Conservation (phyloP, 2,329 filamentous ascomycete species). For the Fusarium globosum region DNA sequence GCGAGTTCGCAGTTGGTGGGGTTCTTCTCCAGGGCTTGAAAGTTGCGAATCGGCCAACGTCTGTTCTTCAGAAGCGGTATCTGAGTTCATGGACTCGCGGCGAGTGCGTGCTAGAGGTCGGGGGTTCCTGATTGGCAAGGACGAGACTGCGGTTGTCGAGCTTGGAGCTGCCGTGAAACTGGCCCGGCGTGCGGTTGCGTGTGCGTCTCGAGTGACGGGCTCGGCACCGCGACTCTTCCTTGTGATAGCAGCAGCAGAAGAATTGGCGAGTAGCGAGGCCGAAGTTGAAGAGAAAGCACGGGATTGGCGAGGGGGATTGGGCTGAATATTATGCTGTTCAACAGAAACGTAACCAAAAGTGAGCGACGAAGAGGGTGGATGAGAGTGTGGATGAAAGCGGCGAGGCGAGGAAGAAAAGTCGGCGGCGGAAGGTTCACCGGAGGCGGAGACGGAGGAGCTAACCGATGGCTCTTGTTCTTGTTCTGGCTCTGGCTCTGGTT, state of each 20-base stretch:
- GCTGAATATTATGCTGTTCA: slow-evolving; percentile 19
- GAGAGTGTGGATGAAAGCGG: slow-evolving; percentile 27
- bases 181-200: slow-evolving; percentile 63
- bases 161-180: slow-evolving; percentile 70
- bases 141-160: slow-evolving; percentile 45
- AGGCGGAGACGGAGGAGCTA: slow-evolving; percentile 46
- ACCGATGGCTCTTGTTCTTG: slow-evolving; percentile 13
- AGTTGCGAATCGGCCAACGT: slow-evolving; percentile 53
- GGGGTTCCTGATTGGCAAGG: slow-evolving; percentile 51
- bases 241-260: slow-evolving; percentile 56
- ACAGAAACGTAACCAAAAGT: slow-evolving; percentile 26
- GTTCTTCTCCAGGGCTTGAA: slow-evolving; percentile 58
- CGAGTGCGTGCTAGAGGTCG: slow-evolving; percentile 56
- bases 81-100: slow-evolving; percentile 56
- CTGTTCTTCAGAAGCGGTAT: slow-evolving; percentile 55
- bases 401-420: slow-evolving; percentile 43
- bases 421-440: slow-evolving; percentile 41
- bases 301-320: slow-evolving; percentile 28
- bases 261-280: slow-evolving; percentile 53
- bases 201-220: slow-evolving; percentile 66
- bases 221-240: slow-evolving; percentile 71
- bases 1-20: slow-evolving; percentile 57
- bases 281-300: slow-evolving; percentile 42
- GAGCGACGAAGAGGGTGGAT: slow-evolving; percentile 27
- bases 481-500: neutral